These are phyloP conservation scores for Typha latifolia DNA, from an alignment of 176 grass and related monocot species.

Conservation along the genomic window DNA sequence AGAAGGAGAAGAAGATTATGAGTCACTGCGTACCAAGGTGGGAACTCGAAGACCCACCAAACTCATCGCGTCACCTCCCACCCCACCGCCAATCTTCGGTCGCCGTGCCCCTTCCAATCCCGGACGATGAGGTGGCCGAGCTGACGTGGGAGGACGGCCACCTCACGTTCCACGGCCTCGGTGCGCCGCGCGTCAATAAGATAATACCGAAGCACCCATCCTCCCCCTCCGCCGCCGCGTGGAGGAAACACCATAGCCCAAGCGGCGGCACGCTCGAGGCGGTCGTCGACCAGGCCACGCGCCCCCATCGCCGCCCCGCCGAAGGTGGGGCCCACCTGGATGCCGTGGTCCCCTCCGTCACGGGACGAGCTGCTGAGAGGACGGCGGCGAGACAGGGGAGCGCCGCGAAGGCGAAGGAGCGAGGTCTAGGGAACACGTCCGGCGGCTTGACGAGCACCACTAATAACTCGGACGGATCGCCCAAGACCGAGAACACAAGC, in stretches of 20 bases:
- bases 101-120: constrained; percentile 17
- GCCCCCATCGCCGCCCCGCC: constrained; percentile 19
- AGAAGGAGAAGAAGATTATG: constrained; percentile 16
- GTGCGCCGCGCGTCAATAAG: constrained; percentile 21
- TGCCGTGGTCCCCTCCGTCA: no score
- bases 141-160: constrained; percentile 79
- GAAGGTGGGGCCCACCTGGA: neutral
- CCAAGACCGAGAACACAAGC: constrained; percentile 64
- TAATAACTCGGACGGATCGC: constrained; percentile 64
- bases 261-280: constrained; percentile 54
- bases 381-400: constrained; percentile 74
- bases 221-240: neutral
- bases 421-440: constrained; percentile 21
- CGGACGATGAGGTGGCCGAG: constrained; percentile 71
- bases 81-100: neutral
- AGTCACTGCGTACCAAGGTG: constrained; percentile 83
- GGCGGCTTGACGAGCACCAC: constrained; percentile 38
- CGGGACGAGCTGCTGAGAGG: constrained; percentile 22
- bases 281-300: constrained; percentile 63
- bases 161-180: constrained; percentile 58
- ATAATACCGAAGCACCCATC: constrained; percentile 21
- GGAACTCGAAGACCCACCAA: constrained; percentile 48
- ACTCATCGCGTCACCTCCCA: neutral
- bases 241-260: constrained; percentile 3
- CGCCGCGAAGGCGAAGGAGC: constrained; percentile 12